phyloP scores from a whole-genome alignment of 208 protist species.

The Leishmania amazonensis region DNA sequence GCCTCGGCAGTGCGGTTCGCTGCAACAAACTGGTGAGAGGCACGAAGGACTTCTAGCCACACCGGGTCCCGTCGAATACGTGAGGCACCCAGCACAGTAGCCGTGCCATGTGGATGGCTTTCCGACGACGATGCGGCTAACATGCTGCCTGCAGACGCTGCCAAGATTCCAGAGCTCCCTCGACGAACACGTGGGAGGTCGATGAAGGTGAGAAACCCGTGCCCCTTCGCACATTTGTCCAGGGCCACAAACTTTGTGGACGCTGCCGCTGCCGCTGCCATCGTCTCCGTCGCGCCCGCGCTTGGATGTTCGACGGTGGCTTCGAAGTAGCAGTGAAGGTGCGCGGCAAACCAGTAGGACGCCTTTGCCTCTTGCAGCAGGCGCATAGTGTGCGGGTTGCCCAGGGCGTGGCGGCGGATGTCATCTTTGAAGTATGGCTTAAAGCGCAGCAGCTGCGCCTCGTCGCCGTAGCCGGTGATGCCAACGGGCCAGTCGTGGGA shows the following conservation, averaged over 20 bases:
- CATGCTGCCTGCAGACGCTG: background rate
- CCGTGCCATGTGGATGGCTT: background rate
- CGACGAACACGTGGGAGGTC: constrained; percentile 44
- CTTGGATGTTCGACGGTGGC: constrained; percentile 56
- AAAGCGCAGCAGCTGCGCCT: constrained; percentile 70
- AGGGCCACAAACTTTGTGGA: constrained; percentile 77
- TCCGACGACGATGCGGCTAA: background rate
- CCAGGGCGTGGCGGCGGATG: constrained; percentile 67
- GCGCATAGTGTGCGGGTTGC: constrained; percentile 81
- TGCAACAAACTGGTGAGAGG: constrained; percentile 48
- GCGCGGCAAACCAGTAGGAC: constrained; percentile 82
- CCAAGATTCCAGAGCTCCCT: background rate
- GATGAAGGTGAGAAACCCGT: constrained; percentile 82
- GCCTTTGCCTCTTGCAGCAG: constrained; percentile 66
- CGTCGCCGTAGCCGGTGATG: constrained; percentile 87
- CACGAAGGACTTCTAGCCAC: constrained; percentile 65
- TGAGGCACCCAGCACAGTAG: constrained; percentile 2
- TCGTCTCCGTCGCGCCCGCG: background rate
- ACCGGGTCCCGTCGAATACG: constrained; percentile 66
- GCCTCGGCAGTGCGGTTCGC: constrained; percentile 27
- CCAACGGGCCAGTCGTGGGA: constrained; percentile 93
- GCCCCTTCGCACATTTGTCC: constrained; percentile 85
- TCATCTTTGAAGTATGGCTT: constrained; percentile 92
- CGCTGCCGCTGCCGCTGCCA: background rate
- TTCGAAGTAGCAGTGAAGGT: constrained; percentile 90